Evolutionary conservation across 2,329 filamentous ascomycete genomes (phyloP).

Genomic region (Neofusicoccum ribis): DNA sequence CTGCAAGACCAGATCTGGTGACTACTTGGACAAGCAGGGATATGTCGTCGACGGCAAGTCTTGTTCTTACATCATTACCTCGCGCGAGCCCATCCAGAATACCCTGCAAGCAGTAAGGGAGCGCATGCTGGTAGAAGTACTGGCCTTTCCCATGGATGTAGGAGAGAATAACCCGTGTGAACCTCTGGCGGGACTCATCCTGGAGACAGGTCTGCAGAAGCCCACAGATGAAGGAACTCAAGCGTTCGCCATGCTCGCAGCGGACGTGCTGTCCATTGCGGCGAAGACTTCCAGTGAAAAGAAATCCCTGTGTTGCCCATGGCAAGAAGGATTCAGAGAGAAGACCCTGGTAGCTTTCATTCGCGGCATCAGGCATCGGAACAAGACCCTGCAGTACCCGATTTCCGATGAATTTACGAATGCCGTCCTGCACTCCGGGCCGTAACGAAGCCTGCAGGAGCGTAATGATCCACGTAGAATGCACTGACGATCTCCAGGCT

Average conservation of each 20-base stretch:
- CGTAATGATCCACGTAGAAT: conserved; percentile 43
- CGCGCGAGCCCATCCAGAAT: conserved; percentile 34
- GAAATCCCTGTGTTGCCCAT: conserved; percentile 48
- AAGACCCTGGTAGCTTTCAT: conserved; percentile 43
- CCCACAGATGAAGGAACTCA: conserved; percentile 37
- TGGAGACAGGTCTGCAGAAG: conserved; percentile 28
- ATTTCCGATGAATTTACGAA: conserved; percentile 47
- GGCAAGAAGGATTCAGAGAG: conserved; percentile 45
- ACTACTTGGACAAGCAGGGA: conserved; percentile 38
- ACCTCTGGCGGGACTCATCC: conserved; percentile 20
- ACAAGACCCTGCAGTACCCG: conserved; percentile 41
- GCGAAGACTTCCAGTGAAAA: conserved; percentile 44
- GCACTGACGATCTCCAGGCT: conserved; percentile 36
- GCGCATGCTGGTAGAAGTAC: conserved; percentile 43
- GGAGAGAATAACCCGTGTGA: conserved; percentile 36
- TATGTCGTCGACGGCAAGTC: conserved; percentile 30
- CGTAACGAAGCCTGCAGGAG: conserved; percentile 44
- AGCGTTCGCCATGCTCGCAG: conserved; percentile 44
- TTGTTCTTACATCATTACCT: not conserved
- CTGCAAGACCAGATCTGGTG: conserved; percentile 41
- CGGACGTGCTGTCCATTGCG: conserved; percentile 30
- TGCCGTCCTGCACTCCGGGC: conserved; percentile 46
- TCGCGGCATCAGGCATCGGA: conserved; percentile 22
- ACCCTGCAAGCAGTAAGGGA: conserved; percentile 46
- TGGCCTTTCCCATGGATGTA: conserved; percentile 35